Evolutionary conservation across 306 rosid genomes (phyloP), one percentile per base, ranked within the genome.

Genomic region (Gastrolobium bilobum): DNA sequence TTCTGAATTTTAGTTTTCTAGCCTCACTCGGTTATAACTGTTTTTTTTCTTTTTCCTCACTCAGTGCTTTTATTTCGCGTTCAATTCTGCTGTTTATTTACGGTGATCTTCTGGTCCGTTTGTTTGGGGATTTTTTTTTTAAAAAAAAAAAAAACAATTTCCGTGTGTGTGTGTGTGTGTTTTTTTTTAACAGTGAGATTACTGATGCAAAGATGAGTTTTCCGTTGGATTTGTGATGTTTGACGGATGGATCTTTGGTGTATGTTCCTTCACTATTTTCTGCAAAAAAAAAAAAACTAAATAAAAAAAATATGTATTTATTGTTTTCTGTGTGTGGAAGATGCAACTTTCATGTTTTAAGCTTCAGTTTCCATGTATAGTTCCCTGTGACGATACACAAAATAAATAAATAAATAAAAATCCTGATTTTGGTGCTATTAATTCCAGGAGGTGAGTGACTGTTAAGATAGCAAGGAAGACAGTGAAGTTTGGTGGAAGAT

Each of bases 361-460:
- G 53, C 76, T 48, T 71, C 60, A n/a, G 8, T 74, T 65, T 81
- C 54, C 57, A 66, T 59, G 38, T 6, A 5, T 31, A 1, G 0
- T 20, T 20, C 26, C 26, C 26, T 20, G 26, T 20, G 26, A 20
- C 26, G 26, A 20, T 20, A 20, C 26, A 20, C 26, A 20, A 20
- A 20, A 20, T 20, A 20, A 20, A 20, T 20, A 20, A 20, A 20
- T 20, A 20, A 4, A 35, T 10, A 60, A 61, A 4, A 9, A 2
- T 3, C 4, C 52, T 84, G 83, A 73, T 72, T 48, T 69, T 51
- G 52, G 68, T 39, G 2, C 11, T 31, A 48, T 15, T 51, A 51
- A 68, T 83, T 61, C 46, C 64, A 81, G 71, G 85, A 86, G 93
- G 88, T 80, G 68, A 83, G 83, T 86, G 86, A 59, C 44, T 70